phyloP scores from a whole-genome alignment of 129 eudicot genomes.

The Flaveria linearis region DNA sequence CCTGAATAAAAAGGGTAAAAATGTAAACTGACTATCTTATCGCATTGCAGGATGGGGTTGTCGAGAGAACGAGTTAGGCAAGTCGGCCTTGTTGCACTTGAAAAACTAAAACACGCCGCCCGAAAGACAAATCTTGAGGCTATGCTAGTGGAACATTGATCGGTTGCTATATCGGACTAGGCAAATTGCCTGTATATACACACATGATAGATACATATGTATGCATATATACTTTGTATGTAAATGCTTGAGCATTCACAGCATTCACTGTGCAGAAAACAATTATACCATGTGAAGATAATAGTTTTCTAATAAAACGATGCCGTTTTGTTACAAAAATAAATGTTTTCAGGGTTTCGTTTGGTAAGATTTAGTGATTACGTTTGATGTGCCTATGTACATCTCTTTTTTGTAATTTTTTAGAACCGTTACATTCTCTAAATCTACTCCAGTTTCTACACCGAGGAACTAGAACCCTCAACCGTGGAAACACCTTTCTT shows the following conservation, averaged over 20 bases:
- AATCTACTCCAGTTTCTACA: too few species aligned
- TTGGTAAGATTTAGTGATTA: background rate
- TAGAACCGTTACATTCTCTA: too few species aligned
- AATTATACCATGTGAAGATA: slow-evolving; percentile 26
- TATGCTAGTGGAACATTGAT: slow-evolving; percentile 69
- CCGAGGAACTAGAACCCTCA: too few species aligned
- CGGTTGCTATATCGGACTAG: slow-evolving; percentile 13
- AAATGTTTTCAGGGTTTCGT: background rate
- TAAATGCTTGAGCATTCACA: slow-evolving; percentile 21
- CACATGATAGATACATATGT: slow-evolving; percentile 35
- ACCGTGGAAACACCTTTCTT: too few species aligned
- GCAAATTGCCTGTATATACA: slow-evolving; percentile 35
- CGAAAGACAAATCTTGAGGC: slow-evolving; percentile 74
- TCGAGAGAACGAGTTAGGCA: slow-evolving; percentile 97
- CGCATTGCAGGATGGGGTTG: slow-evolving; percentile 76
- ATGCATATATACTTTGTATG: slow-evolving; percentile 28
- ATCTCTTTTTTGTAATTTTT: background rate
- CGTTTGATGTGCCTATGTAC: background rate
- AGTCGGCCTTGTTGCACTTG: slow-evolving; percentile 89
- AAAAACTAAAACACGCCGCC: slow-evolving; percentile 91
- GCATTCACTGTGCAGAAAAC: slow-evolving; percentile 16
- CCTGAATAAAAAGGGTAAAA: background rate
- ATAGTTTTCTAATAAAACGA: background rate
- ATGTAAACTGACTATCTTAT: background rate
- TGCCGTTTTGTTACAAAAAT: background rate